phyloP scores from a whole-genome alignment of 306 rosid genomes.

The Begonia fuchsioides region DNA sequence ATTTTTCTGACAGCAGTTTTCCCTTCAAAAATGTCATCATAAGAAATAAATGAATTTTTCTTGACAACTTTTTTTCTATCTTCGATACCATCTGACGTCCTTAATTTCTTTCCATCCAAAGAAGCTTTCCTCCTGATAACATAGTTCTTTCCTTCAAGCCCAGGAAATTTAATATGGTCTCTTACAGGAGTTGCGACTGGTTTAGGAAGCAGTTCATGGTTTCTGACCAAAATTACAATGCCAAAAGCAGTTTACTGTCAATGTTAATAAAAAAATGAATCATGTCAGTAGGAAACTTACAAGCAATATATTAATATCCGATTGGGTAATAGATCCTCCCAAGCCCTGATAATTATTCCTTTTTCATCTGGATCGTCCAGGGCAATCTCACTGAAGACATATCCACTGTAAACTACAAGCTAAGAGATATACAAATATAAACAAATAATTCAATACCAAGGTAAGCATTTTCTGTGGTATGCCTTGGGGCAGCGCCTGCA shows the following conservation, averaged over 20 bases:
- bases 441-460: slow-evolving; percentile 31
- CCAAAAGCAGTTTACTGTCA: slow-evolving; percentile 7
- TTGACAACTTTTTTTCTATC: slow-evolving; percentile 20
- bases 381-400: slow-evolving; percentile 37
- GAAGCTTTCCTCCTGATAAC: slow-evolving; percentile 14
- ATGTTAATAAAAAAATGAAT: slow-evolving; percentile 12
- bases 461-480: slow-evolving; percentile 87
- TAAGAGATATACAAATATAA: slow-evolving; percentile 4
- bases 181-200: slow-evolving; percentile 54
- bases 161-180: slow-evolving; percentile 64
- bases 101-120: slow-evolving; percentile 16
- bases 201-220: slow-evolving; percentile 57
- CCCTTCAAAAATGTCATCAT: slow-evolving; percentile 4
- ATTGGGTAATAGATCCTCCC: slow-evolving; percentile 65
- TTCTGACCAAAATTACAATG: slow-evolving; percentile 27
- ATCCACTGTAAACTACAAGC: slow-evolving; percentile 1
- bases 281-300: slow-evolving; percentile 33
- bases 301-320: slow-evolving; percentile 79
- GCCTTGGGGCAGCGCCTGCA: slow-evolving; percentile 93
- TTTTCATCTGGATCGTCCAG: slow-evolving; percentile 37
- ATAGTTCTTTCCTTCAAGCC: slow-evolving; percentile 16
- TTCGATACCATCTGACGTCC: slow-evolving; percentile 7
- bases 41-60: slow-evolving; percentile 16
- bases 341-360: slow-evolving; percentile 41
- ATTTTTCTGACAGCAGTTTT: slow-evolving; percentile 16